These are phyloP conservation scores for Raphanus raphanistrum DNA, from an alignment of 345 rosid species.

Conservation along the genomic window DNA sequence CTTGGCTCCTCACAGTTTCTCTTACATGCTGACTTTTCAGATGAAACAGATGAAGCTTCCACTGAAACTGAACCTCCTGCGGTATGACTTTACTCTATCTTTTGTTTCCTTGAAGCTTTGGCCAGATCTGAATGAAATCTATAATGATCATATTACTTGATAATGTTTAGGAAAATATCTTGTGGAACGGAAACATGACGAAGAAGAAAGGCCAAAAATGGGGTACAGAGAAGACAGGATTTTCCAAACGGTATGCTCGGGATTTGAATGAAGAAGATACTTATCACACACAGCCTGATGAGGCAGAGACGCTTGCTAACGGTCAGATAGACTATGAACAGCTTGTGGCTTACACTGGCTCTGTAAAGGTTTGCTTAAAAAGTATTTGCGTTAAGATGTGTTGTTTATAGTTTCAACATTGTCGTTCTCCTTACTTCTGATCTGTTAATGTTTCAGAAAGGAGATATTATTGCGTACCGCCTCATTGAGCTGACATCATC, in stretches of 20 bases:
- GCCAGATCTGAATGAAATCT: background rate
- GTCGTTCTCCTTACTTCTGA: background rate
- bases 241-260: conserved; percentile 47
- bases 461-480: conserved; percentile 86
- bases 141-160: conserved; percentile 3
- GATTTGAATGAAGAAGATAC: conserved; percentile 43
- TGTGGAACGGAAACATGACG: conserved; percentile 84
- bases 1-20: conserved; percentile 16
- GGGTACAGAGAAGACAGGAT: conserved; percentile 68
- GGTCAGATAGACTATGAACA: conserved; percentile 56
- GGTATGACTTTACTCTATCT: conserved; percentile 47
- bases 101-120: conserved; percentile 11
- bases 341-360: conserved; percentile 58
- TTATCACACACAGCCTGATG: conserved; percentile 28
- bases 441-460: conserved; percentile 59
- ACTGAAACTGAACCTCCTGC: conserved; percentile 48
- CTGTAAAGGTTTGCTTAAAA: conserved; percentile 52
- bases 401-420: background rate
- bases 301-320: conserved; percentile 37
- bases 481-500: conserved; percentile 78
- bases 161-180: conserved; percentile 52
- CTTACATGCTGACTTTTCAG: conserved; percentile 42
- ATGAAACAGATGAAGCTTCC: conserved; percentile 44
- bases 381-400: background rate
- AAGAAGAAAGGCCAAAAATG: conserved; percentile 95